Percentiles rank a stretch among this genome's conserved stretches.
phyloP scores from a whole-genome alignment of 140 eudicot genomes.

The Anethum foeniculum region DNA sequence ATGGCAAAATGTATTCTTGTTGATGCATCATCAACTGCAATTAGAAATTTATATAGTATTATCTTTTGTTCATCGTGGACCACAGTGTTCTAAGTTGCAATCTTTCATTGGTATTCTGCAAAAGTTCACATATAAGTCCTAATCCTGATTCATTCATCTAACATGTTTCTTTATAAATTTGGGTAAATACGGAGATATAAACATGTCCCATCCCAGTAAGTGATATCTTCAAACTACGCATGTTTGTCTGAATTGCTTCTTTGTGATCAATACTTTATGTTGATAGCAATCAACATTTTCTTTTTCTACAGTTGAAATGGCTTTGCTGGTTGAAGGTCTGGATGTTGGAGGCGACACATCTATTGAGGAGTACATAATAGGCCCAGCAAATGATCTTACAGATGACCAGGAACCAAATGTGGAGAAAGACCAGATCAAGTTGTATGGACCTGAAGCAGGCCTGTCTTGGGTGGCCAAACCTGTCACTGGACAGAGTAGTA shows the following conservation, averaged over 20 bases:
- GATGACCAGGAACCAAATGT: slow-evolving; percentile 3
- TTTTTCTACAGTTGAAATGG: slow-evolving; percentile 34
- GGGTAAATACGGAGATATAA: neutral
- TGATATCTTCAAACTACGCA: neutral
- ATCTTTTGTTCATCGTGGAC: neutral
- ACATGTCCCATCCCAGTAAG: too few relatives aligned
- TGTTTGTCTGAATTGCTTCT: neutral
- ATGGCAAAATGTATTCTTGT: neutral
- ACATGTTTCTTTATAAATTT: neutral
- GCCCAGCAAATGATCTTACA: neutral
- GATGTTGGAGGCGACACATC: slow-evolving; percentile 11
- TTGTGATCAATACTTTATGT: neutral
- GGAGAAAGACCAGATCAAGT: slow-evolving; percentile 3
- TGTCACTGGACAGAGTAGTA: slow-evolving; percentile 37
- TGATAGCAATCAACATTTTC: neutral
- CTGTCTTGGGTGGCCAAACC: slow-evolving; percentile 90
- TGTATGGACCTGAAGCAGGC: slow-evolving; percentile 6
- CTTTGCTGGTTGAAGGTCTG: slow-evolving; percentile 22
- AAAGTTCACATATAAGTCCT: neutral
- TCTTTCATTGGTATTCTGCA: neutral
- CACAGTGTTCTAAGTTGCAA: neutral
- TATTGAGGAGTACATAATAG: slow-evolving; percentile 11
- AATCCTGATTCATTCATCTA: neutral
- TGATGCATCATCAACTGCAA: neutral
- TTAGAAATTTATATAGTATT: neutral